A percentile compares a stretch with the other conserved stretches of the same genome.
Evolutionary conservation across 768 basidiomycete species (phyloP).

Genomic region (Tulasnella sp.): DNA sequence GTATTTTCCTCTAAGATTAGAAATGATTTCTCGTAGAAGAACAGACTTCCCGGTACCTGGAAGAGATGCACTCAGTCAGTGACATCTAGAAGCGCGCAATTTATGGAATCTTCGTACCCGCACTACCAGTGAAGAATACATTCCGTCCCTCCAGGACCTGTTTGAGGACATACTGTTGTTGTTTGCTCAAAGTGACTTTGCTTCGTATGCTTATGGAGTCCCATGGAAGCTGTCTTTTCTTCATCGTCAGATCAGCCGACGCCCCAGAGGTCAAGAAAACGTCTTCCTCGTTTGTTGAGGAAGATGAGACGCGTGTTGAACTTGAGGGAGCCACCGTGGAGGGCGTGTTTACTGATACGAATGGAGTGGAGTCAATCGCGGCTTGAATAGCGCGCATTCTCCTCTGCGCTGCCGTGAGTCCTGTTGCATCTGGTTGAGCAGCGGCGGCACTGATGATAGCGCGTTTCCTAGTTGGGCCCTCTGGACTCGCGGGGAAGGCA

Average conservation of each 20-base stretch:
- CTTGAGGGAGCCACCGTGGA: not conserved
- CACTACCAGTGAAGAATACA: constrained; percentile 94
- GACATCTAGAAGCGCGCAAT: not conserved
- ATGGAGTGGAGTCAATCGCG: not conserved
- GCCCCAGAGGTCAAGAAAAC: not conserved
- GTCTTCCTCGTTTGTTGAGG: not conserved
- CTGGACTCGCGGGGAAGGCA: not conserved
- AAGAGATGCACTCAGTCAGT: not conserved
- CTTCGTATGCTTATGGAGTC: constrained; percentile 20
- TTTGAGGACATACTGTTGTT: constrained; percentile 75
- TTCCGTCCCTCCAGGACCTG: constrained; percentile 64
- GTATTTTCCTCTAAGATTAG: constrained; percentile 48
- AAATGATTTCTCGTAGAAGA: constrained; percentile 83
- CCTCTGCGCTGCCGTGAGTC: not conserved
- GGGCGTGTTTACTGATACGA: not conserved
- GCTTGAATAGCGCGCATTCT: constrained; percentile 1
- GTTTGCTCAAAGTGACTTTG: constrained; percentile 59
- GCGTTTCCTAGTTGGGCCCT: not conserved
- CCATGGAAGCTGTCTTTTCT: not conserved
- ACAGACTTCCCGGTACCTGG: constrained; percentile 95
- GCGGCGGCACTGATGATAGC: not conserved
- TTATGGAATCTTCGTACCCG: constrained; percentile 42
- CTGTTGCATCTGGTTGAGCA: not conserved
- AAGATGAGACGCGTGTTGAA: not conserved
- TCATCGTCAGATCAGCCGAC: not conserved